Evolutionary conservation across 768 basidiomycete species (phyloP).

Genomic region (Mycena kentingensis): DNA sequence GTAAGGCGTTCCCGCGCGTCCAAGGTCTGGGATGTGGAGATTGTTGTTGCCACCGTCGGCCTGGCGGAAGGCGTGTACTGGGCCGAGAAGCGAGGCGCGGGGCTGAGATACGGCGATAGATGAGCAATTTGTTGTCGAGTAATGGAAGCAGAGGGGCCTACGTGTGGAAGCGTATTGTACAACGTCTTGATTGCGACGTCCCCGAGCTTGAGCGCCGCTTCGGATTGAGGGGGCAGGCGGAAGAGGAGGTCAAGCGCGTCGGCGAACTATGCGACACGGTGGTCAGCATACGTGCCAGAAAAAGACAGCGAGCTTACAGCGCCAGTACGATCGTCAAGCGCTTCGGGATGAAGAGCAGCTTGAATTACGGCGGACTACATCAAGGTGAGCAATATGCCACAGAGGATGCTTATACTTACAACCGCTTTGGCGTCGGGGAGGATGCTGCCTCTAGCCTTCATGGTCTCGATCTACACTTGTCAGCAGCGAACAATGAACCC

Average conservation of each 20-base stretch:
- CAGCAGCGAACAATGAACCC: neutral
- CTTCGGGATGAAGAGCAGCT: constrained; percentile 31
- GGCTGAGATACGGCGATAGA: constrained; percentile 22
- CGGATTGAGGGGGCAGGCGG: constrained; percentile 22
- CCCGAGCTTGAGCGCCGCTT: constrained; percentile 24
- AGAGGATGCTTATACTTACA: constrained; percentile 17
- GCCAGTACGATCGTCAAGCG: constrained; percentile 46
- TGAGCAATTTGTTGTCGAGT: constrained; percentile 6
- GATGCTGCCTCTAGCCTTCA: constrained; percentile 27
- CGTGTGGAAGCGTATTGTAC: constrained; percentile 64
- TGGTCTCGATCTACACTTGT: constrained; percentile 20
- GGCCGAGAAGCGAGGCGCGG: constrained; percentile 40
- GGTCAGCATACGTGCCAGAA: neutral
- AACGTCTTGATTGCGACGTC: constrained; percentile 39
- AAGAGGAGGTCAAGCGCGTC: constrained; percentile 33
- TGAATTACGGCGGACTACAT: constrained; percentile 35
- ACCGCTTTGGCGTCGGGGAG: constrained; percentile 27
- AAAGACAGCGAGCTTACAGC: constrained; percentile 24
- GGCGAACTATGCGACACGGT: constrained; percentile 27
- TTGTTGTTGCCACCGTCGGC: constrained; percentile 58
- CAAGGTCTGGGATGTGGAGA: constrained; percentile 44
- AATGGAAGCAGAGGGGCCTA: constrained; percentile 35
- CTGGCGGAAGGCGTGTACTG: constrained; percentile 38
- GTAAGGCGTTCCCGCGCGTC: constrained; percentile 54
- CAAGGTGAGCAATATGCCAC: neutral